Base-by-base conservation (phyloP, 164 flowering plant genomes). In the Tetracentron sinense region DNA sequence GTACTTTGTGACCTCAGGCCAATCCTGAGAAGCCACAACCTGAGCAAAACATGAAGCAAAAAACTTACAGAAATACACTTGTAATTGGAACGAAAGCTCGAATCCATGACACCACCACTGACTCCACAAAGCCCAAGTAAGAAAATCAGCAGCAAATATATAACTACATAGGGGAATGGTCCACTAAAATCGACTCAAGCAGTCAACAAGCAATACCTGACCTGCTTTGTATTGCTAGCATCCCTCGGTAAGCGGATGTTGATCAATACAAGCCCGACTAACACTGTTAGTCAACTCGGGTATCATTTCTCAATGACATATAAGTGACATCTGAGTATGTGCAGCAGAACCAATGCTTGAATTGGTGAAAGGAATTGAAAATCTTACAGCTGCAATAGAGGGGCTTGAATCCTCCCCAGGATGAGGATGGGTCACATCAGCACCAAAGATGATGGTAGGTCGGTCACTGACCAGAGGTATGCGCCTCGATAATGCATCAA, bases 351-450 rank as follows among this genome's bases (percentile, higher is more conserved):
- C 57, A 14, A n/a, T 31, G 31, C 21, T 27, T 12, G 29, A 20
- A 44, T 1, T 53, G 20, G 15, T 28, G 29, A 23, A 52, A 42
- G 30, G 33, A 52, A 59, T 7, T 14, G 1, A 25, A 59, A 6
- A 58, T 31, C 80, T 58, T 83, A 91, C 98, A 49, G 96, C 97
- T 7, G 98, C 98, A 69, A 94, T 91, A 0, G 97, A 94, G 6
- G 98, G 96, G 65, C 98, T 94, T 6, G 90, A 85, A 75, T 94
- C 97, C 65, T 94, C 99, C 16, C 99, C 99, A 42, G 96, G 96
- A 54, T 89, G 97, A 21, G 98, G 97, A 78, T 94, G 96, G n/a
- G 97, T 91, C 28, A 94, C 98, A 82, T 94, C 97, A 65, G 98
- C 98, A 49, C 98, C 98, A 79, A 93, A 93, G 27, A 93, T 91